Percentiles rank a stretch among this genome's conserved stretches.
Evolutionary conservation across 2,329 filamentous ascomycete genomes (phyloP).

Genomic region (Fusarium xylarioides): DNA sequence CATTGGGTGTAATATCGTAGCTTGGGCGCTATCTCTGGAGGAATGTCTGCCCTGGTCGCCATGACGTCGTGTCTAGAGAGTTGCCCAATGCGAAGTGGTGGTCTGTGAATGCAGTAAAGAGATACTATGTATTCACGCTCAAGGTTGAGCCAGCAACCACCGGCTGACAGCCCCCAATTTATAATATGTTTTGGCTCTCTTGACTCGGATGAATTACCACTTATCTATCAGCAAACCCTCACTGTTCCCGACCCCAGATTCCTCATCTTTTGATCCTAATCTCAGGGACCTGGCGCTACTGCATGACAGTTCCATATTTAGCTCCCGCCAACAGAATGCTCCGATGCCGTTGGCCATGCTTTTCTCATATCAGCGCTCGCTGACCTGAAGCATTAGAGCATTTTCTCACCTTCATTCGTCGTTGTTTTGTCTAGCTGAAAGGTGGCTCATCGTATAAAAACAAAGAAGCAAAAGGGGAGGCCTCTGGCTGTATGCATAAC

Average conservation of each 20-base stretch:
- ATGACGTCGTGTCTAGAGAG: slow-evolving; percentile 27
- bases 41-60: slow-evolving; percentile 11
- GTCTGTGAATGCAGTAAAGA: neutral
- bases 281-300: slow-evolving; percentile 29
- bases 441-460: neutral
- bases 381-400: neutral
- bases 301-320: slow-evolving; percentile 38
- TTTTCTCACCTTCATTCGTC: neutral
- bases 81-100: slow-evolving; percentile 9
- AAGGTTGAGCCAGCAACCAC: neutral
- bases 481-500: neutral
- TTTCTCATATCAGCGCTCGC: slow-evolving; percentile 7
- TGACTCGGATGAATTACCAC: neutral
- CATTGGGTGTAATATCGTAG: slow-evolving; percentile 25
- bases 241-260: slow-evolving; percentile 15
- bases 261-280: slow-evolving; percentile 5
- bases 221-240: neutral
- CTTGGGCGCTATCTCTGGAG: slow-evolving; percentile 2
- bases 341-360: slow-evolving; percentile 1
- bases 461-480: neutral
- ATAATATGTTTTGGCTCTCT: neutral
- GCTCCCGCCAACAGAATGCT: slow-evolving; percentile 26
- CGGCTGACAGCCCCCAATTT: neutral
- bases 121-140: neutral
- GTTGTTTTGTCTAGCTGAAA: neutral